Base-by-base conservation (phyloP, 441 rosid species). In the Biscutella laevigata region DNA sequence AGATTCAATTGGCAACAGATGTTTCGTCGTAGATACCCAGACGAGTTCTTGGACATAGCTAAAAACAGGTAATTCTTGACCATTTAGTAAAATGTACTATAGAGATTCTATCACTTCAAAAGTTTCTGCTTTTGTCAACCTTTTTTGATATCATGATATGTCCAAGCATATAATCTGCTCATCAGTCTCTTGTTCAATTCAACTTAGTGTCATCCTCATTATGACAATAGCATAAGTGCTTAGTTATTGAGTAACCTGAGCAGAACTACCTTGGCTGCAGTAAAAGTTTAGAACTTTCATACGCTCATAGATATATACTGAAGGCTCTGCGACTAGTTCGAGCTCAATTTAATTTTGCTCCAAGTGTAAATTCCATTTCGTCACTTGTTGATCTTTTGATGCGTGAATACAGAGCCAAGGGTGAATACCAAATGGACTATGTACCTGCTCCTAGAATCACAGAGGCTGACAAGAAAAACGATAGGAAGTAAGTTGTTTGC, bases 1-100 rank as follows among this genome's bases (percentile, higher is more conserved):
- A 90, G 97, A 62, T 90, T 86, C 62, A 78, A 87, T 17, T 84
- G 94, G 97, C 48, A 62, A 57, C 95, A 84, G 62, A 94, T 86
- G 52, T 84, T 74, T 66, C 73, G 84, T n/a, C 82, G 87, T 46
- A 74, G 74, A 61, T 90, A 86, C 56, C 97, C 97, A 6, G 92
- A 90, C 73, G 95, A 86, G 72, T 84, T 90, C 60, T 72, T 84
- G 71, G 85, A 86, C 75, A 84, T 84, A 71, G 83, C 95, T 53
- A 78, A 76, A 59, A 72, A 92, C 38, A 79, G 85, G 95, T 78
- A 19, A 32, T 12, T 14, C 9, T 6, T 38, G 28, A 2, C 11
- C 19, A 1, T 4, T 41, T 38, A 21, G 7, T 10, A 16, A 20
- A 36, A 7, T 39, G 17, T 34, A 25, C 2, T 49, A 13, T 39